Percentiles rank a stretch among this genome's conserved stretches.
phyloP scores from a whole-genome alignment of 139 green algal genomes.

The Nannochloris sp. region DNA sequence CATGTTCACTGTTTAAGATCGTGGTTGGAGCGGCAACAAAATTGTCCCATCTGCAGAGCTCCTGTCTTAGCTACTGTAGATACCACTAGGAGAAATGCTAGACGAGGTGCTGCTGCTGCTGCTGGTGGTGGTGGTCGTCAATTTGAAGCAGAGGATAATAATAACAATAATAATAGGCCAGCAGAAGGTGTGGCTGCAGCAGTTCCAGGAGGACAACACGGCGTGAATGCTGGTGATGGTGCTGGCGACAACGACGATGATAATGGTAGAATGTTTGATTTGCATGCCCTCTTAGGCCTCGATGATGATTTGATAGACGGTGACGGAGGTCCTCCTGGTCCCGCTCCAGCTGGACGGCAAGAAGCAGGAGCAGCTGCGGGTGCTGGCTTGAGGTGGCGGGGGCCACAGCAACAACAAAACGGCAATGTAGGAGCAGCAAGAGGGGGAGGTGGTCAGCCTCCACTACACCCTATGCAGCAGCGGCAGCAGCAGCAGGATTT shows the following conservation, averaged over 20 bases:
- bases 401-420: no score
- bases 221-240: no score
- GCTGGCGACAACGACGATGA: background rate
- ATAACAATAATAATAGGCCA: background rate
- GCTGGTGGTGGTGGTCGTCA: background rate
- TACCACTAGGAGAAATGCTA: no score
- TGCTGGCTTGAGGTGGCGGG: conserved; percentile 4
- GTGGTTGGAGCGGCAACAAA: conserved; percentile 97
- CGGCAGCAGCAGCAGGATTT: background rate
- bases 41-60: conserved; percentile 90
- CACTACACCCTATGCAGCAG: background rate
- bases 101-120: background rate
- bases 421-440: background rate
- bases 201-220: background rate
- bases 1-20: conserved; percentile 94
- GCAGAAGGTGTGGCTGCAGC: background rate
- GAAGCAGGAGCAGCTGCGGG: background rate
- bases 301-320: background rate
- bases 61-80: conserved; percentile 61
- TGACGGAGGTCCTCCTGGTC: conserved; percentile 6
- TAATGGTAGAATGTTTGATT: background rate
- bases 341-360: background rate
- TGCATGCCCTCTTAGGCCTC: background rate
- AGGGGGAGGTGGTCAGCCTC: background rate
- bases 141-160: background rate